Base-by-base conservation (phyloP, 2,329 filamentous ascomycete genomes). In the Paraphaeosphaeria sporulosa region DNA sequence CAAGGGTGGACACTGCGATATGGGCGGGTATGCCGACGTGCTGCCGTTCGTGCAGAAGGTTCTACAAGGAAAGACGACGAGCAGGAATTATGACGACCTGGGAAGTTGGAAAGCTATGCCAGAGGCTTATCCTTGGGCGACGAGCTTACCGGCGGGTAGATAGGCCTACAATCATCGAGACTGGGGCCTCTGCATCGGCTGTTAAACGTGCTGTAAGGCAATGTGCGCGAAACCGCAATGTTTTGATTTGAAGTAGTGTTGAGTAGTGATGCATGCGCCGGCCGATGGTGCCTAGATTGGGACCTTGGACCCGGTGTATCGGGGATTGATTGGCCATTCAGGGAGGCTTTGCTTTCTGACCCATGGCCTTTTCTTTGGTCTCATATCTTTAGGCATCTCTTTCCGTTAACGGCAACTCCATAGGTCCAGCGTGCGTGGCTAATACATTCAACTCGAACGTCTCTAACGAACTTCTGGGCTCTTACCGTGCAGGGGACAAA, bases 41-140 rank as follows among this genome's bases (percentile, higher is more conserved):
- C 66, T 84, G 49, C 82, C 82, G 4, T 84, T 80, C 67, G 82
- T 84, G 23, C 77, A 80, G 59, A 81, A 83, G 66, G 76, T 83
- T 25, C 75, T 84, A 32, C 79, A 82, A 59, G 81, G 81, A 21
- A 79, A 79, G 60, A 75, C 76, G n/a, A 79, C 80, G 47, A 80
- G 76, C 13, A 80, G 80, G 68, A 78, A 83, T 66, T 84, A 80
- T 67, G 76, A 81, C 64, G 76, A 80, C 65, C 63, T 83, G 30
- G 77, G 79, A 1, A 79, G 74, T 9, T 84, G 81, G 56, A 78
- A 76, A 17, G 78, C 80, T 1, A 78, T 84, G 76, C 73, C 80
- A 1, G 77, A 79, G 19, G 75, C 82, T 0, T 84, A 79, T 64
- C 82, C 82, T 4, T 84, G 82, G 82, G 76, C 76, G 7, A 60